Base-by-base conservation (phyloP, 441 rosid genomes). In the Pelargonium australe region DNA sequence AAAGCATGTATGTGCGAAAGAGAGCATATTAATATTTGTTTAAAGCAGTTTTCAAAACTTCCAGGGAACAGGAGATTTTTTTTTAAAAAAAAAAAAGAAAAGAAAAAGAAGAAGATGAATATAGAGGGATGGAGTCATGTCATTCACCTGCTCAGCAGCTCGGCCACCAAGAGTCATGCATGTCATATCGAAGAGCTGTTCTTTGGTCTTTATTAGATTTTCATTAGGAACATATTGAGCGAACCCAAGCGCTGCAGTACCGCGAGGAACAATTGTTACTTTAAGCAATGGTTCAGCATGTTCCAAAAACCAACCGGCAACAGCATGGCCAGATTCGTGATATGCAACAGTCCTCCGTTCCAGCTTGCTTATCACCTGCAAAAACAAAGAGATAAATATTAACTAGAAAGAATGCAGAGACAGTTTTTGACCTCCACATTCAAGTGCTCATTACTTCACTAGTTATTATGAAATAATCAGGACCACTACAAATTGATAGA, bases 301-400 rank as follows among this genome's bases (percentile, higher is more conserved):
- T 71, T 82, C 89, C 81, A 85, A 68, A 73, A 84, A 87, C 87
- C 91, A 89, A 68, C 87, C 85, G 75, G 84, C 79, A 72, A 87
- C 85, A 70, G 90, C 92, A 76, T 89, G 92, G 70, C 95, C 95
- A 3, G 91, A 84, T 81, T 86, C 95, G 74, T 88, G 91, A 79
- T 84, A 85, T 19, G 89, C 89, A 68, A 87, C 87, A 34, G 89
- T 85, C 74, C 80, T 69, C 66, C 86, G 71, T 71, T 88, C 93
- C 60, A 83, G 80, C 79, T 80, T 82, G 82, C 93, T 88, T 75
- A 85, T 84, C 62, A 85, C 87, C 92, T 83, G 75, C 70, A 65
- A 16, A 0, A 16, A 43, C 28, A 43, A 63, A 72, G 40, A 70
- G 23, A 20, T 19, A 51, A 2, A 65, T 55, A n/a, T 37, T 68